Percentiles rank a stretch among this genome's conserved stretches.
These are phyloP conservation scores for Microstegium vimineum DNA, from an alignment of 176 grass and related monocot species.

Conservation along the genomic window DNA sequence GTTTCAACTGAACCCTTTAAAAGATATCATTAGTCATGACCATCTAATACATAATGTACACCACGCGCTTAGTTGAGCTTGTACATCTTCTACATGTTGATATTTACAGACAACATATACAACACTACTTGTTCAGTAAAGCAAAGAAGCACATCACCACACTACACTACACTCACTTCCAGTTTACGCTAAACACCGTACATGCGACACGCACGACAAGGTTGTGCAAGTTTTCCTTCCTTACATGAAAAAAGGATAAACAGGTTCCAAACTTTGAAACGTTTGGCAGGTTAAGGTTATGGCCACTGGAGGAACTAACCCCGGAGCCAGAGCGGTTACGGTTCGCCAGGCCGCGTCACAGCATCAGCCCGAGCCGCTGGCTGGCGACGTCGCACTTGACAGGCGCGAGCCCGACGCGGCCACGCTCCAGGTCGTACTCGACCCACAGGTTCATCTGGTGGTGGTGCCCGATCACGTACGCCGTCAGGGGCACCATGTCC, in stretches of 20 bases:
- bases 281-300: slow-evolving; percentile 18
- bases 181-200: not conserved
- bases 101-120: slow-evolving; percentile 15
- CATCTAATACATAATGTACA: not conserved
- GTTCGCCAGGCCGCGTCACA: slow-evolving; percentile 32
- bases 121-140: not conserved
- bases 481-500: slow-evolving; percentile 78
- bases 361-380: slow-evolving; percentile 69
- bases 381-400: slow-evolving; percentile 88
- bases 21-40: not conserved
- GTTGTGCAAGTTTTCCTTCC: not conserved
- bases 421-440: slow-evolving; percentile 95
- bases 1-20: not conserved
- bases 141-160: not conserved
- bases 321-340: not conserved
- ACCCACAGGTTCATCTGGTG: slow-evolving; percentile 99
- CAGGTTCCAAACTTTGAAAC: slow-evolving; percentile 10
- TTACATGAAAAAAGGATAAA: not conserved
- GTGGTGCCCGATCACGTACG: slow-evolving; percentile 96
- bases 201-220: not conserved
- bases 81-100: slow-evolving; percentile 17
- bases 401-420: slow-evolving; percentile 75
- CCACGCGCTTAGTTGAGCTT: not conserved
- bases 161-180: not conserved
- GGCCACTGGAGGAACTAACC: not conserved